A percentile compares a stretch with the other conserved stretches of the same genome.
Evolutionary conservation across 257 asterid species (phyloP).

Genomic region (Solanum chiquidenum): DNA sequence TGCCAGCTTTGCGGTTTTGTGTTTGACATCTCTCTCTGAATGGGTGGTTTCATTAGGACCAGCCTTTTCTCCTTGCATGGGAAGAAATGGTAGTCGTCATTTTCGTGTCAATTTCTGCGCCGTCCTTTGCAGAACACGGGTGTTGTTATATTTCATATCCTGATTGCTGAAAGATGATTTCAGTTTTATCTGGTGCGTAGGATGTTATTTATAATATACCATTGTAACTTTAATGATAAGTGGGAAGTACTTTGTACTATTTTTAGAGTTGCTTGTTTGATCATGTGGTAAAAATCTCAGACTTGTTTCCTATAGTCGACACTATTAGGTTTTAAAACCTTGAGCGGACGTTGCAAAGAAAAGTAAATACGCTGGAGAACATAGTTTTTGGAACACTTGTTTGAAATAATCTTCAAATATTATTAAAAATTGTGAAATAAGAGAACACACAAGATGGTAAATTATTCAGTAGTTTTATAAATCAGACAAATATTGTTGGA

Average conservation of each 20-base stretch:
- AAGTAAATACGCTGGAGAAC: neutral
- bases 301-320: neutral
- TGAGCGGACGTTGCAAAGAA: neutral
- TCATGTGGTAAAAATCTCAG: neutral
- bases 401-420: neutral
- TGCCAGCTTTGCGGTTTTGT: constrained; percentile 17
- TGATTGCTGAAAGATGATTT: neutral
- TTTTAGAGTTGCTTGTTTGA: neutral
- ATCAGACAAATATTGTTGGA: no score
- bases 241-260: neutral
- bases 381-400: neutral
- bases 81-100: neutral
- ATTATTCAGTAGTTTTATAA: no score
- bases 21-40: neutral
- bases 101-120: neutral
- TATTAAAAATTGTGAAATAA: neutral
- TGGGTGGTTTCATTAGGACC: neutral
- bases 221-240: neutral
- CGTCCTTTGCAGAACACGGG: neutral
- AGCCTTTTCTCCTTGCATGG: neutral
- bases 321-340: no score
- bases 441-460: neutral
- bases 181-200: neutral
- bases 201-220: neutral
- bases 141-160: neutral